Percentiles rank a stretch among this genome's conserved stretches.
phyloP scores from a whole-genome alignment of 2,329 filamentous ascomycete species.

The Talaromyces amestolkiae region DNA sequence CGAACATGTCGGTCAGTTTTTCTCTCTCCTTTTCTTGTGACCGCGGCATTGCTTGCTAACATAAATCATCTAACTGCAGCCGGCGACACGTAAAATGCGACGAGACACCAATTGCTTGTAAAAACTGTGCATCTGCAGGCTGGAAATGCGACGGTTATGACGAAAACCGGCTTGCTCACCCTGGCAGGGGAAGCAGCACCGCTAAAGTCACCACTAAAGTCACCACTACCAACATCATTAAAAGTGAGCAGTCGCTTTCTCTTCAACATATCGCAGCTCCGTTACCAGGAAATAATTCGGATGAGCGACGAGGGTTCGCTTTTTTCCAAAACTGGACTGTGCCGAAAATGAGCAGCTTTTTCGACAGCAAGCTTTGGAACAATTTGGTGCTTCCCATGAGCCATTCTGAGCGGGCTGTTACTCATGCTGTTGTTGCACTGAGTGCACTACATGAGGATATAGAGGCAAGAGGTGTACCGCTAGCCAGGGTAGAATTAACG shows the following conservation, averaged over 20 bases:
- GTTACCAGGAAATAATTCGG: conserved; percentile 11
- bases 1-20: conserved; percentile 16
- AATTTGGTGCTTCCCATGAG: conserved; percentile 26
- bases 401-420: conserved; percentile 23
- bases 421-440: conserved; percentile 27
- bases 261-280: not conserved
- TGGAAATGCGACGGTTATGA: conserved; percentile 25
- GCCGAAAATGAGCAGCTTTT: conserved; percentile 19
- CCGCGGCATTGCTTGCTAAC: not conserved
- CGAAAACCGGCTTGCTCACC: conserved; percentile 15
- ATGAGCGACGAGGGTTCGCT: conserved; percentile 25
- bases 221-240: not conserved
- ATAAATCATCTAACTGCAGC: not conserved
- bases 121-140: conserved; percentile 18
- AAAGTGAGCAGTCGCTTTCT: not conserved
- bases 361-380: conserved; percentile 23
- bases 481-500: conserved; percentile 13
- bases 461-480: conserved; percentile 17
- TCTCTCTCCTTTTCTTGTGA: no score
- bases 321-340: conserved; percentile 24
- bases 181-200: not conserved
- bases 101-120: conserved; percentile 21
- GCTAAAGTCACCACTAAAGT: not conserved
- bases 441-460: conserved; percentile 24
- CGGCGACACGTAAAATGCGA: conserved; percentile 22